phyloP scores from a whole-genome alignment of 2,329 filamentous ascomycete genomes.

The Fusarium citri region DNA sequence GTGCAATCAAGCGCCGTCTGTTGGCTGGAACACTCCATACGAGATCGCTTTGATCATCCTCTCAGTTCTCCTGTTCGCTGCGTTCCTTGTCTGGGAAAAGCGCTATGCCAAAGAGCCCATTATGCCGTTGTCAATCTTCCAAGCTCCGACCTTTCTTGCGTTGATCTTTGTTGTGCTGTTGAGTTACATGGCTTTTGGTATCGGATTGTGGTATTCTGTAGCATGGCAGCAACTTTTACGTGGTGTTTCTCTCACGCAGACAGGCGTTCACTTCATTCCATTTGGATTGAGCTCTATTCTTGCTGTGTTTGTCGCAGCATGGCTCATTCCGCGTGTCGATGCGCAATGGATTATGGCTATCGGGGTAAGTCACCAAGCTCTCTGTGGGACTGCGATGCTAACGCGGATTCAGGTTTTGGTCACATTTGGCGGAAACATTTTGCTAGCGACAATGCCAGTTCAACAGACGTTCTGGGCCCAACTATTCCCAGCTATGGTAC shows the following conservation, averaged over 20 bases:
- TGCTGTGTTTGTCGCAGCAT: conserved; percentile 48
- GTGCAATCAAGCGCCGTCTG: conserved; percentile 61
- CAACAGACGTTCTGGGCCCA: conserved; percentile 57
- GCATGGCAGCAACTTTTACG: conserved; percentile 59
- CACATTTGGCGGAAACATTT: conserved; percentile 1
- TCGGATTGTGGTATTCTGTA: conserved; percentile 61
- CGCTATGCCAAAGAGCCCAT: conserved; percentile 55
- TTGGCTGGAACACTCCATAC: conserved; percentile 58
- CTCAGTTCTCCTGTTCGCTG: conserved; percentile 46
- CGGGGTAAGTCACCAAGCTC: conserved; percentile 46
- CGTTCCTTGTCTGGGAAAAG: conserved; percentile 58
- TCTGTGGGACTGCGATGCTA: neutral
- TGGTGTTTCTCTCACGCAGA: conserved; percentile 49
- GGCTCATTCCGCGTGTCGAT: conserved; percentile 58
- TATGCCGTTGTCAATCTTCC: conserved; percentile 59
- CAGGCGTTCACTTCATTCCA: conserved; percentile 3
- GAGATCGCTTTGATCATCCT: conserved; percentile 54
- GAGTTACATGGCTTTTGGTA: conserved; percentile 61
- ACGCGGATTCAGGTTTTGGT: neutral
- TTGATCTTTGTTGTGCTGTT: conserved; percentile 58
- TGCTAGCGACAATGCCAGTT: conserved; percentile 56
- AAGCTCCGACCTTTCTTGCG: conserved; percentile 56
- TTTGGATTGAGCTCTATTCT: conserved; percentile 13
- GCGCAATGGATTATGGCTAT: conserved; percentile 62
- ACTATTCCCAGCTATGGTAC: conserved; percentile 53